phyloP scores from a whole-genome alignment of 179 eudicot species.

The Dionaea muscipula region DNA sequence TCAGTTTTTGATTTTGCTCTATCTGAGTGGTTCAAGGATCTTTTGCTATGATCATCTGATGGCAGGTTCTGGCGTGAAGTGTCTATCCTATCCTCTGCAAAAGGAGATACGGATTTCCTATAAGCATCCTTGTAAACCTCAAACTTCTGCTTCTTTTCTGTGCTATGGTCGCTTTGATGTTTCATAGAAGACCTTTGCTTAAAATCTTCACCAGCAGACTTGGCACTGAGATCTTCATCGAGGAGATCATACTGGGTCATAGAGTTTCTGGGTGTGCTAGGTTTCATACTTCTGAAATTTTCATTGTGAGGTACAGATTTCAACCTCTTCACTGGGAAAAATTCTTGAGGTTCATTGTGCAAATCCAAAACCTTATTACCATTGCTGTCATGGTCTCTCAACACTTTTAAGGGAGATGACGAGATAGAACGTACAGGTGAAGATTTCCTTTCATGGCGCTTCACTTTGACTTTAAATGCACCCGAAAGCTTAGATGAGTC shows the following conservation, averaged over 20 bases:
- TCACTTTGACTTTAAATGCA: constrained; percentile 20
- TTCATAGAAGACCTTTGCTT: constrained; percentile 13
- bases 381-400: constrained; percentile 21
- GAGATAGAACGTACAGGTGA: constrained; percentile 33
- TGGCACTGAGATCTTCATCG: too few species aligned
- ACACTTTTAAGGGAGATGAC: constrained; percentile 26
- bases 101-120: constrained; percentile 5
- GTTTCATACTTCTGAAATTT: constrained; percentile 17
- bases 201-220: constrained; percentile 11
- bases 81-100: constrained; percentile 8
- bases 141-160: constrained; percentile 9
- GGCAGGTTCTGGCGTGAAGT: constrained; percentile 12
- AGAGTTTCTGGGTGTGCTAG: constrained; percentile 14
- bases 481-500: constrained; percentile 29
- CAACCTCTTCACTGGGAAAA: constrained; percentile 10
- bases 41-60: constrained; percentile 14
- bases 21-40: constrained; percentile 13
- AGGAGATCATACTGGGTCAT: constrained; percentile 6
- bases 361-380: constrained; percentile 12
- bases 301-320: constrained; percentile 17
- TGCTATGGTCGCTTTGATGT: constrained; percentile 10
- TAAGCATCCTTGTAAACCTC: constrained; percentile 12
- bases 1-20: constrained; percentile 10
- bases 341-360: constrained; percentile 16
- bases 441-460: constrained; percentile 18